phyloP scores from a whole-genome alignment of 805 yeast species.

The Candida endomychidarum region DNA sequence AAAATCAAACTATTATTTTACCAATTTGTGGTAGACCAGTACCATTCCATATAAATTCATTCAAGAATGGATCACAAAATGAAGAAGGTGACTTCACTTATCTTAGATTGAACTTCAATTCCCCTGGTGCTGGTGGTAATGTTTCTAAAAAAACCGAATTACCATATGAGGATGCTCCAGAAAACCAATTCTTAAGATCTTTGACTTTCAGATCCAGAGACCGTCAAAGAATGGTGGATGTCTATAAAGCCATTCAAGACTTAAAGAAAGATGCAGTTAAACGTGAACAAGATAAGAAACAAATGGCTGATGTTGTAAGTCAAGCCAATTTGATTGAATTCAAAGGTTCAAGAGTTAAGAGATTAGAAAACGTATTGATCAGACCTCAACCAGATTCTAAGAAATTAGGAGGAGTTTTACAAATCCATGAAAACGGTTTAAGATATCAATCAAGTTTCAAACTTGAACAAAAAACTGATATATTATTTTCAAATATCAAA shows the following conservation, averaged over 20 bases:
- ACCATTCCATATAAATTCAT: slow-evolving; percentile 93
- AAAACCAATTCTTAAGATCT: slow-evolving; percentile 82
- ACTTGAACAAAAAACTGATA: slow-evolving; percentile 83
- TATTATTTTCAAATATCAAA: slow-evolving; percentile 85
- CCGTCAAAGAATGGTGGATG: slow-evolving; percentile 86
- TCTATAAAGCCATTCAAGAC: slow-evolving; percentile 84
- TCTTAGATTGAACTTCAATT: slow-evolving; percentile 84
- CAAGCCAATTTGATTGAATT: slow-evolving; percentile 86
- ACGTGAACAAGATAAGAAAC: slow-evolving; percentile 87
- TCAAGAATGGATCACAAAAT: slow-evolving; percentile 89
- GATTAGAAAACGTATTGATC: slow-evolving; percentile 83
- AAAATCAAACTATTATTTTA: slow-evolving; percentile 81
- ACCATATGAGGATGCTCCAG: slow-evolving; percentile 88
- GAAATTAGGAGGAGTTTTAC: slow-evolving; percentile 85
- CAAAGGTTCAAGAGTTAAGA: slow-evolving; percentile 78
- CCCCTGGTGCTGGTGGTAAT: slow-evolving; percentile 85
- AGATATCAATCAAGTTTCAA: slow-evolving; percentile 86
- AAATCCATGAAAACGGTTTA: slow-evolving; percentile 94
- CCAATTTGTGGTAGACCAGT: slow-evolving; percentile 97
- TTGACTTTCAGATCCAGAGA: slow-evolving; percentile 88
- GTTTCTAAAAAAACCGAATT: slow-evolving; percentile 70
- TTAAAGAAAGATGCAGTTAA: slow-evolving; percentile 89
- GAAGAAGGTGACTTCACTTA: slow-evolving; percentile 97
- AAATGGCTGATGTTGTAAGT: slow-evolving; percentile 88
- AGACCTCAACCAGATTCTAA: slow-evolving; percentile 98